Conservation (phyloP, 1,284 basidiomycete species). For the Blastosporella zonata region DNA sequence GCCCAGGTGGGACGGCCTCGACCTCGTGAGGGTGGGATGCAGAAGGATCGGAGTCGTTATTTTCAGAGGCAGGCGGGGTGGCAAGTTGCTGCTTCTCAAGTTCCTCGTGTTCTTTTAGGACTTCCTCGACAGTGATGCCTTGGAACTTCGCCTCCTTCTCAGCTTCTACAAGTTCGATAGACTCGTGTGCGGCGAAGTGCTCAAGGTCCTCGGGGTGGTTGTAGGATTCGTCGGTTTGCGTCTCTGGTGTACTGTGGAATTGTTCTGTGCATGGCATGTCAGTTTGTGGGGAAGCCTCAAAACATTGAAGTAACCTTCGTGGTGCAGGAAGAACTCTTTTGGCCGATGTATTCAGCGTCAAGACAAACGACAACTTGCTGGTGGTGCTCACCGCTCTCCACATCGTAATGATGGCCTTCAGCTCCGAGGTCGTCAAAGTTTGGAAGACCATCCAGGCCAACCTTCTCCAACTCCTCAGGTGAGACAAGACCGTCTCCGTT, state of each 20-base stretch:
- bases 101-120: slow-evolving; percentile 48
- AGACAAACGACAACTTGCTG: not conserved
- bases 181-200: slow-evolving; percentile 86
- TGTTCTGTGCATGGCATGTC: slow-evolving; percentile 50
- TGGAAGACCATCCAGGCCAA: slow-evolving; percentile 79
- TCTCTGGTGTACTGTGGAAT: slow-evolving; percentile 94
- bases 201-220: slow-evolving; percentile 89
- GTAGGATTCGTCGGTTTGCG: slow-evolving; percentile 94
- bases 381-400: slow-evolving; percentile 68
- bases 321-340: slow-evolving; percentile 85
- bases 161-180: slow-evolving; percentile 86
- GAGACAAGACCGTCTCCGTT: slow-evolving; percentile 78
- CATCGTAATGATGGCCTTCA: slow-evolving; percentile 91
- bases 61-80: slow-evolving; percentile 12
- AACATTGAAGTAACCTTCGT: slow-evolving; percentile 65
- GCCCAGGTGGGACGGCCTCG: slow-evolving; percentile 11
- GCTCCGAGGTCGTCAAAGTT: slow-evolving; percentile 87
- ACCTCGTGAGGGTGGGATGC: slow-evolving; percentile 34
- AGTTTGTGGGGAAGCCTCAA: slow-evolving; percentile 1
- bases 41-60: slow-evolving; percentile 23
- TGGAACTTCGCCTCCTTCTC: slow-evolving; percentile 79
- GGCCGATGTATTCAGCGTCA: not conserved
- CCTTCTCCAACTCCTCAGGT: slow-evolving; percentile 76
- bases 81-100: no score
- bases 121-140: slow-evolving; percentile 75